phyloP scores from a whole-genome alignment of 129 eudicot genomes.

The Calendula officinalis region DNA sequence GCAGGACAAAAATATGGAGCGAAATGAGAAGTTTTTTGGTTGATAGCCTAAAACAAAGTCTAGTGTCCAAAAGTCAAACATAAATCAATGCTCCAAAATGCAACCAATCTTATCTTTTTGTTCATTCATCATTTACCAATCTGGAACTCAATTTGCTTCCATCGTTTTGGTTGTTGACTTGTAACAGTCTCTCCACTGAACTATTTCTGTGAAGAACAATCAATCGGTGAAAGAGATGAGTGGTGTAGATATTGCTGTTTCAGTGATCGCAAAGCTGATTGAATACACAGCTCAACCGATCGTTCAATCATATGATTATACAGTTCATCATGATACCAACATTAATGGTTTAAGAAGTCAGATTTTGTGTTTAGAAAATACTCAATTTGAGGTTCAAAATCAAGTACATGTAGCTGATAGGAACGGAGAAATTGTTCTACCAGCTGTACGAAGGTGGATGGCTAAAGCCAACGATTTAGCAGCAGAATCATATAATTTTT shows the following conservation, averaged over 20 bases:
- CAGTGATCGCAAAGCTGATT: constrained; percentile 35
- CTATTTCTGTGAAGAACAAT: background rate
- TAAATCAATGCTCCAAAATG: no score
- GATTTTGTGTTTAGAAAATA: constrained; percentile 11
- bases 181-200: background rate
- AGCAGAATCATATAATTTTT: constrained; percentile 22
- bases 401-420: constrained; percentile 31
- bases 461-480: constrained; percentile 9
- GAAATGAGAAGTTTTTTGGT: no score
- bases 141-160: background rate
- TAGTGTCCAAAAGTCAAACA: no score
- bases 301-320: constrained; percentile 31
- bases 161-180: constrained; percentile 3
- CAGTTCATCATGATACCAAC: constrained; percentile 29
- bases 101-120: background rate
- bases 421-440: constrained; percentile 31
- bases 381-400: constrained; percentile 15
- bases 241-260: constrained; percentile 38
- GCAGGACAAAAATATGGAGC: no score
- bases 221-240: constrained; percentile 25
- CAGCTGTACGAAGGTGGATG: constrained; percentile 37
- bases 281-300: constrained; percentile 36
- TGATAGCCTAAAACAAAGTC: no score
- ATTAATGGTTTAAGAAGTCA: constrained; percentile 27
- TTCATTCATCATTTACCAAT: background rate